Evolutionary conservation across 768 basidiomycete genomes (phyloP).

Genomic region (Tubosaeta sp.): DNA sequence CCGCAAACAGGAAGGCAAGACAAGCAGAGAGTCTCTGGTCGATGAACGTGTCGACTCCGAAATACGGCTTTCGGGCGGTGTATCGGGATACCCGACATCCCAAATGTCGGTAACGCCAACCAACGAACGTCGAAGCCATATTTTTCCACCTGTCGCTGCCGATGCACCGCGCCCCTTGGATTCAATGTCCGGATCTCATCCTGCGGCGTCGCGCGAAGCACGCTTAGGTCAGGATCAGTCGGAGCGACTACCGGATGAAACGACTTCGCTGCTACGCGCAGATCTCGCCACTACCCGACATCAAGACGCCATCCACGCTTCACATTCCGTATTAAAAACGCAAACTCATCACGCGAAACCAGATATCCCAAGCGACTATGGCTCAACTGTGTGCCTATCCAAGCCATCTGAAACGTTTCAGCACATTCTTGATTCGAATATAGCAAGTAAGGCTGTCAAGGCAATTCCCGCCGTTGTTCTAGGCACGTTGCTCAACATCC

Average conservation of each 20-base stretch:
- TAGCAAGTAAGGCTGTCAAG: constrained; percentile 24
- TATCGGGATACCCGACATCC: constrained; percentile 8
- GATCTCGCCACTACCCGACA: constrained; percentile 6
- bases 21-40: not conserved
- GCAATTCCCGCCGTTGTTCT: constrained; percentile 82
- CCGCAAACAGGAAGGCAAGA: constrained; percentile 10
- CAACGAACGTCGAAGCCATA: constrained; percentile 7
- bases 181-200: not conserved
- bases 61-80: not conserved
- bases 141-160: constrained; percentile 1
- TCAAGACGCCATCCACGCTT: constrained; percentile 1
- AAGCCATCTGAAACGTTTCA: constrained; percentile 9
- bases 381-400: constrained; percentile 4
- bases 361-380: constrained; percentile 3
- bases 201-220: not conserved
- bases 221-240: not conserved
- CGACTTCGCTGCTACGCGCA: constrained; percentile 14
- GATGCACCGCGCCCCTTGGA: not conserved
- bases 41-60: not conserved
- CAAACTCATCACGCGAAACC: constrained; percentile 10
- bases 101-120: constrained; percentile 20
- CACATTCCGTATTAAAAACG: not conserved
- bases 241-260: constrained; percentile 12
- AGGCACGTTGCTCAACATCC: constrained; percentile 80
- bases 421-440: constrained; percentile 13